These are phyloP conservation scores for Mycena citricolor DNA, from an alignment of 1,284 basidiomycete species.

Conservation along the genomic window DNA sequence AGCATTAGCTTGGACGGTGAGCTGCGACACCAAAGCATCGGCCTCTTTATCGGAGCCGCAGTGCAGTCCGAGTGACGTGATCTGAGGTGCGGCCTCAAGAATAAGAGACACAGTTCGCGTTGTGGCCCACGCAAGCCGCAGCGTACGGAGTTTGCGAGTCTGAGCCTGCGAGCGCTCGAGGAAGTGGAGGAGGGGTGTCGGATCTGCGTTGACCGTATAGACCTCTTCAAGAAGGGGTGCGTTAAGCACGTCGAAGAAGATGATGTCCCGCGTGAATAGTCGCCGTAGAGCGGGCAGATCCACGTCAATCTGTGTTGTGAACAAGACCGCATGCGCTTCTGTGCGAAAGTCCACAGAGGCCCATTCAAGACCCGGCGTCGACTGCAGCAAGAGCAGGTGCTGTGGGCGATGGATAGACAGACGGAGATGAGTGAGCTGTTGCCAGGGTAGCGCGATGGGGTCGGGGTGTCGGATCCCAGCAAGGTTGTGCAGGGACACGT, in stretches of 20 bases:
- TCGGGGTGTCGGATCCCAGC: neutral
- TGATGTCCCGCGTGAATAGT: neutral
- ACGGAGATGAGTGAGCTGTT: slow-evolving; percentile 6
- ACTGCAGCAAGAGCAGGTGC: neutral
- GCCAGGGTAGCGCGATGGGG: slow-evolving; percentile 6
- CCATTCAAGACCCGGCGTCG: slow-evolving; percentile 1
- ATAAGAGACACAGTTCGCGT: no score
- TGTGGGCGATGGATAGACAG: fast-evolving
- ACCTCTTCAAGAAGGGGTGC: slow-evolving; percentile 8
- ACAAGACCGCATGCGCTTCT: neutral
- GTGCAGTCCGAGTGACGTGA: no score
- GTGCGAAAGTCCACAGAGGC: slow-evolving; percentile 5
- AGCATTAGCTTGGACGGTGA: no score
- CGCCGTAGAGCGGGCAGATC: slow-evolving; percentile 6
- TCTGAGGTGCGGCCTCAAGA: no score
- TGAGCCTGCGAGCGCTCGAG: slow-evolving; percentile 1
- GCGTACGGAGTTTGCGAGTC: neutral
- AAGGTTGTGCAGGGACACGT: slow-evolving; percentile 8
- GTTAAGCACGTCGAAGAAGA: neutral
- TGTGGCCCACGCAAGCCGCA: slow-evolving; percentile 2
- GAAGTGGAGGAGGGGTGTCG: slow-evolving; percentile 6
- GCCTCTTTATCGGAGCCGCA: no score
- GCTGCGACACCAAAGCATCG: no score
- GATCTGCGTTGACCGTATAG: slow-evolving; percentile 2
- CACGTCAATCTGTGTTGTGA: neutral